Evolutionary conservation across 495 filamentous ascomycete genomes (phyloP).

Genomic region (Neurospora sublineolata): DNA sequence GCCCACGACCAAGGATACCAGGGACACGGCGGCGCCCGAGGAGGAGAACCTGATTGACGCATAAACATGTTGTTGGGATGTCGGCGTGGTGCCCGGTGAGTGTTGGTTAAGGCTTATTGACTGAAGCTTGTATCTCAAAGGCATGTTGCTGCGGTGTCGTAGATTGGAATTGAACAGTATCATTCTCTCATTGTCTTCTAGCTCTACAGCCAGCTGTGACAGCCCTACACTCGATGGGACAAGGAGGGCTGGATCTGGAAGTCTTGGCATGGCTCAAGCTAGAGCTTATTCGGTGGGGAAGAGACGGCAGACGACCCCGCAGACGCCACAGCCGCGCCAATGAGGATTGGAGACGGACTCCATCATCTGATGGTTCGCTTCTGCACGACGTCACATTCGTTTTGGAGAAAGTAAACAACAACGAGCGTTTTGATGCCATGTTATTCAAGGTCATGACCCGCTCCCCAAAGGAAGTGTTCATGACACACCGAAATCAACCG

Average conservation of each 20-base stretch:
- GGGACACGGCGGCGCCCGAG: constrained; percentile 38
- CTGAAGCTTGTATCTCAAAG: constrained; percentile 8
- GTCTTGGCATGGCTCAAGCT: not conserved
- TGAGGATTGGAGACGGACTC: not conserved
- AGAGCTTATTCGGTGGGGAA: constrained; percentile 37
- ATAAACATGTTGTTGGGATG: constrained; percentile 18
- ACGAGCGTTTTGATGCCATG: too few relatives aligned
- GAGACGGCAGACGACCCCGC: constrained; percentile 10
- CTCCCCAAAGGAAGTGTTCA: not conserved
- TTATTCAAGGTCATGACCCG: too few relatives aligned
- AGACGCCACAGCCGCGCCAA: constrained; percentile 13
- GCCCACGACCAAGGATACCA: constrained; percentile 45
- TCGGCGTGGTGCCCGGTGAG: constrained; percentile 4
- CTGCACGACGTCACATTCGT: constrained; percentile 6
- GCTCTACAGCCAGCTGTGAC: too few relatives aligned
- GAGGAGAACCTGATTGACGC: constrained; percentile 61
- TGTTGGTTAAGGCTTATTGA: constrained; percentile 1
- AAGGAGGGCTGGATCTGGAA: not conserved
- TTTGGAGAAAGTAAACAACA: not conserved
- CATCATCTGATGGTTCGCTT: not conserved
- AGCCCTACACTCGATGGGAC: not conserved
- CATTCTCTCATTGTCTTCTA: not conserved
- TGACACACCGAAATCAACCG: not conserved
- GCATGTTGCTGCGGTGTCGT: constrained; percentile 5
- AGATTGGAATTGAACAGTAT: constrained; percentile 17